Evolutionary conservation across 2,329 filamentous ascomycete genomes (phyloP).

Genomic region (Seiridium cupressi): DNA sequence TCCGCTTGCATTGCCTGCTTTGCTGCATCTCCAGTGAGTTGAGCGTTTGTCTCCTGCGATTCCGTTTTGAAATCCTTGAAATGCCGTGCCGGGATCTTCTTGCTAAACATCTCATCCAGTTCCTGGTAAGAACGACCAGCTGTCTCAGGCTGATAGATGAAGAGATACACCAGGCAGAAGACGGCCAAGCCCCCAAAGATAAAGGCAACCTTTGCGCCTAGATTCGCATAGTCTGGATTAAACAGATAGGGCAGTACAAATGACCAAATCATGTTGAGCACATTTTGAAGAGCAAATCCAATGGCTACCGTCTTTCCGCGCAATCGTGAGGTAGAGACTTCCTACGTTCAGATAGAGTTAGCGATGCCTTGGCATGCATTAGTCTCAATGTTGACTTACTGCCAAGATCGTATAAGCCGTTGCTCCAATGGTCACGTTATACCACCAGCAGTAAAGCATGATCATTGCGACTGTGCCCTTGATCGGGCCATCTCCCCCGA

Average conservation of each 20-base stretch:
- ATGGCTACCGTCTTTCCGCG: slow-evolving; percentile 31
- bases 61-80: too few relatives aligned
- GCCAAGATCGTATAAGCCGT: too few relatives aligned
- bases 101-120: slow-evolving; percentile 13
- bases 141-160: slow-evolving; percentile 34
- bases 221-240: slow-evolving; percentile 28
- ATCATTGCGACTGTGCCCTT: too few relatives aligned
- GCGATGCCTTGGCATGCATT: too few relatives aligned
- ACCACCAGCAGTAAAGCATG: too few relatives aligned
- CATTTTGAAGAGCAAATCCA: slow-evolving; percentile 26
- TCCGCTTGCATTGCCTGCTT: too few relatives aligned
- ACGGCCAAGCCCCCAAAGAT: slow-evolving; percentile 32
- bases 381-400: too few relatives aligned
- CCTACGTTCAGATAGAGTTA: neutral
- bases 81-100: neutral
- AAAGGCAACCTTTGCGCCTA: slow-evolving; percentile 38
- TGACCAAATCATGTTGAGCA: slow-evolving; percentile 10
- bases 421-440: too few relatives aligned
- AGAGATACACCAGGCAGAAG: slow-evolving; percentile 24
- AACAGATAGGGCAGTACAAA: slow-evolving; percentile 26
- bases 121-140: slow-evolving; percentile 16
- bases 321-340: slow-evolving; percentile 25
- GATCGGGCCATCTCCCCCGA: too few relatives aligned
- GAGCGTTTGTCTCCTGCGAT: too few relatives aligned
- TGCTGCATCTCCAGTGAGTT: too few relatives aligned